Conservation (phyloP, 208 protist species). For the Trypanosoma avium region DNA sequence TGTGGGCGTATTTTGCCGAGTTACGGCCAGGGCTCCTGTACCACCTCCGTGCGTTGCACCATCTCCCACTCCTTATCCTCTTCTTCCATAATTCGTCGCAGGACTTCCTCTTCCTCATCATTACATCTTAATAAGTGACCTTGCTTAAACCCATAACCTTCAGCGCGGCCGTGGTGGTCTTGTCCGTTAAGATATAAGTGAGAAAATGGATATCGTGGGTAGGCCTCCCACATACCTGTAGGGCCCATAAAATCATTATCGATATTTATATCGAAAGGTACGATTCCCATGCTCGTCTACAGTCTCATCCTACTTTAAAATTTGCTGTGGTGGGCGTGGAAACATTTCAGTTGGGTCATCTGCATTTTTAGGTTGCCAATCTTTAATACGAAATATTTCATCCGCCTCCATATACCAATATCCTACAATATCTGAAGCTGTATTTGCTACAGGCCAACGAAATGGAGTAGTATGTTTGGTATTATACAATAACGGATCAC, state of each 20-base stretch:
- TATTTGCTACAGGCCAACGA: slow-evolving; percentile 86
- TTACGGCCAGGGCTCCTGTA: slow-evolving; percentile 91
- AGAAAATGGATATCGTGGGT: slow-evolving; percentile 88
- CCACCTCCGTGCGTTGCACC: slow-evolving; percentile 89
- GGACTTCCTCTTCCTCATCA: slow-evolving; percentile 86
- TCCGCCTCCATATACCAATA: slow-evolving; percentile 92
- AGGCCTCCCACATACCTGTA: slow-evolving; percentile 86
- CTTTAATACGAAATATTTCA: slow-evolving; percentile 86
- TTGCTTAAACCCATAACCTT: slow-evolving; percentile 91
- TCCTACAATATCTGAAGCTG: slow-evolving; percentile 79
- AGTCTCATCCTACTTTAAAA: slow-evolving; percentile 86
- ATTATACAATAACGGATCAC: slow-evolving; percentile 90
- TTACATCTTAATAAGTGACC: slow-evolving; percentile 84
- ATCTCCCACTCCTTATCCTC: slow-evolving; percentile 92
- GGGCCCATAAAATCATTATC: slow-evolving; percentile 89
- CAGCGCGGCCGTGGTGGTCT: slow-evolving; percentile 74
- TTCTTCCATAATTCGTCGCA: slow-evolving; percentile 90
- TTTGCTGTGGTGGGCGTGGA: slow-evolving; percentile 78
- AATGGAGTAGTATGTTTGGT: slow-evolving; percentile 90
- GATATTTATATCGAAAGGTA: slow-evolving; percentile 90
- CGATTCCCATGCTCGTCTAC: slow-evolving; percentile 91
- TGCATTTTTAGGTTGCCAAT: slow-evolving; percentile 89
- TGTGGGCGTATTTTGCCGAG: slow-evolving; percentile 83
- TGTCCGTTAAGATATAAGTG: slow-evolving; percentile 76
- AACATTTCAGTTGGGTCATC: slow-evolving; percentile 91